phyloP scores from a whole-genome alignment of 768 basidiomycete species.

The Pleurotus salmoneostramineus region DNA sequence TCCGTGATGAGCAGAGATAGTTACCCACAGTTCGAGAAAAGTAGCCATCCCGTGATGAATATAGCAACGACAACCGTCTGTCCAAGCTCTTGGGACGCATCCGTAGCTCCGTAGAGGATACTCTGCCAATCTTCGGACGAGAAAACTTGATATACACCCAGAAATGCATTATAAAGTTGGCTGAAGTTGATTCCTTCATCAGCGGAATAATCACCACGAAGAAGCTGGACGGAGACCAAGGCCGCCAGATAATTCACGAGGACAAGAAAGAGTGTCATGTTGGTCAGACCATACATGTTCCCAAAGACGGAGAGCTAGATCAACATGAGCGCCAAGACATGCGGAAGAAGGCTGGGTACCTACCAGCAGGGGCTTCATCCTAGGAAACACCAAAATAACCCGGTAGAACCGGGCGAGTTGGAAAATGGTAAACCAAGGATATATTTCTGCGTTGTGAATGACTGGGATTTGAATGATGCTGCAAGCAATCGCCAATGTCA shows the following conservation, averaged over 20 bases:
- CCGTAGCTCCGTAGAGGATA: constrained; percentile 59
- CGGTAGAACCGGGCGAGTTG: constrained; percentile 87
- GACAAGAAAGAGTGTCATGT: constrained; percentile 90
- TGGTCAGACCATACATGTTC: constrained; percentile 84
- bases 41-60: constrained; percentile 80
- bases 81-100: constrained; percentile 56
- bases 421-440: constrained; percentile 89
- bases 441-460: constrained; percentile 59
- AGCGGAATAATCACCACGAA: constrained; percentile 74
- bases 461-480: constrained; percentile 83
- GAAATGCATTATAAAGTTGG: constrained; percentile 78
- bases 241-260: constrained; percentile 85
- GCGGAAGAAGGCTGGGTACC: constrained; percentile 17
- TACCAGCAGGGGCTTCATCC: constrained; percentile 87
- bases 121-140: constrained; percentile 95
- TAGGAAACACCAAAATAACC: constrained; percentile 84
- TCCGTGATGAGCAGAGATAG: background rate
- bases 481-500: constrained; percentile 68
- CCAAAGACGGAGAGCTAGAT: constrained; percentile 82
- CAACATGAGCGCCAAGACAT: background rate
- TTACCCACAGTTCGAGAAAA: constrained; percentile 86
- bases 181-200: constrained; percentile 67
- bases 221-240: constrained; percentile 75
- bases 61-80: constrained; percentile 70
- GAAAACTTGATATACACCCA: constrained; percentile 86